Base-by-base conservation (phyloP, 495 filamentous ascomycete species). In the Hypoxylon perforatum region DNA sequence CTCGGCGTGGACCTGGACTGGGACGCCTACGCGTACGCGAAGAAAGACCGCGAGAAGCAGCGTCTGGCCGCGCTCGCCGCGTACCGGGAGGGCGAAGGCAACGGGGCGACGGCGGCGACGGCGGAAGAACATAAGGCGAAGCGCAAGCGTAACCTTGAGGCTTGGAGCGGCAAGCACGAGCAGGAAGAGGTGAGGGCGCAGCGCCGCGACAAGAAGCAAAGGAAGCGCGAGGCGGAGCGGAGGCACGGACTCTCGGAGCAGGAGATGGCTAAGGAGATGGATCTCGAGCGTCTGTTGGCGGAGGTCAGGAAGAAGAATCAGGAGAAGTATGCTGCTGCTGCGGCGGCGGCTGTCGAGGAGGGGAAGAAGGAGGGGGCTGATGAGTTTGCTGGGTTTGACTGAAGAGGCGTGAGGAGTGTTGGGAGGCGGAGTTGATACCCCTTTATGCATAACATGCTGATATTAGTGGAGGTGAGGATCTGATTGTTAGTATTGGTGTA, bases 121-220 rank as follows among this genome's bases (percentile, higher is more conserved):
- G 90, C 93, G 59, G 90, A 90, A 58, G 79, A 77, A n/a, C 52
- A 51, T 47, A 45, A 67, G 38, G 67, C 72, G 47, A 84, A 82
- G 72, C 73, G 80, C 70, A 83, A 88, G 70, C 72, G 85, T 76
- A 81, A 83, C 61, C 79, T 83, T 36, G 82, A 87, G 47, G 90
- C 95, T 1, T 99, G 95, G 95, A 96, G 90, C 73, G 84, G 84
- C 33, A 94, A 97, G 77, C 81, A 85, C 22, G 92, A 94, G 41
- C 78, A 81, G 21, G 88, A 89, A 61, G 89, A 90, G 1, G 77
- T 84, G 56, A 88, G 87, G 60, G 83, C 87, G 50, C 82, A 76
- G 64, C 82, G 92, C 60, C 83, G 90, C 49, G 92, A 94, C 59
- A 88, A 88, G 82, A 94, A 93, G 77, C 80, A 85, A 52, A 83